phyloP scores from a whole-genome alignment of 176 grass and related monocot genomes.

The Rhynchospora breviuscula region DNA sequence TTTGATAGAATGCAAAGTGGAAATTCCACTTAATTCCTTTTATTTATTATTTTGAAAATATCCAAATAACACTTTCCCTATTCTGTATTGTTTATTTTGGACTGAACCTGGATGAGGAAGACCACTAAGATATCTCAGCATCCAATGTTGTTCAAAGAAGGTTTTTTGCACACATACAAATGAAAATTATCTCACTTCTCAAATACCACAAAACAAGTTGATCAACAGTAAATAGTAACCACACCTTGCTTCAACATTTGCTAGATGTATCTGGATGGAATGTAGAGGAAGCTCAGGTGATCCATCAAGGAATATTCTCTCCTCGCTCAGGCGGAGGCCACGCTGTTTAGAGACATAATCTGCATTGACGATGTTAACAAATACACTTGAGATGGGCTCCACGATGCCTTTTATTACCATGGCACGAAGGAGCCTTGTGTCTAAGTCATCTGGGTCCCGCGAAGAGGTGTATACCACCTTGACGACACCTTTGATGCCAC shows the following conservation, averaged over 20 bases:
- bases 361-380: conserved; percentile 80
- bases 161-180: neutral
- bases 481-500: conserved; percentile 55
- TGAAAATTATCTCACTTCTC: neutral
- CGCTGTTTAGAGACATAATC: conserved; percentile 67
- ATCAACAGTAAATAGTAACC: neutral
- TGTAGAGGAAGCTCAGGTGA: conserved; percentile 52
- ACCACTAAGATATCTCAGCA: neutral
- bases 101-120: neutral
- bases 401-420: conserved; percentile 74
- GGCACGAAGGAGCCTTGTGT: conserved; percentile 65
- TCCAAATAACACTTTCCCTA: neutral
- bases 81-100: neutral
- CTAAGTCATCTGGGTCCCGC: conserved; percentile 58
- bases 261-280: conserved; percentile 61
- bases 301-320: conserved; percentile 50
- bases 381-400: conserved; percentile 63
- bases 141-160: neutral
- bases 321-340: conserved; percentile 56
- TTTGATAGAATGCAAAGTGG: neutral
- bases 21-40: neutral
- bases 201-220: neutral
- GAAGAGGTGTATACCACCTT: conserved; percentile 68
- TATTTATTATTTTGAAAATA: neutral
- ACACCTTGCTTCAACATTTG: conserved; percentile 52